These are phyloP conservation scores for Amanita molliuscula DNA, from an alignment of 768 basidiomycete species.

Conservation along the genomic window DNA sequence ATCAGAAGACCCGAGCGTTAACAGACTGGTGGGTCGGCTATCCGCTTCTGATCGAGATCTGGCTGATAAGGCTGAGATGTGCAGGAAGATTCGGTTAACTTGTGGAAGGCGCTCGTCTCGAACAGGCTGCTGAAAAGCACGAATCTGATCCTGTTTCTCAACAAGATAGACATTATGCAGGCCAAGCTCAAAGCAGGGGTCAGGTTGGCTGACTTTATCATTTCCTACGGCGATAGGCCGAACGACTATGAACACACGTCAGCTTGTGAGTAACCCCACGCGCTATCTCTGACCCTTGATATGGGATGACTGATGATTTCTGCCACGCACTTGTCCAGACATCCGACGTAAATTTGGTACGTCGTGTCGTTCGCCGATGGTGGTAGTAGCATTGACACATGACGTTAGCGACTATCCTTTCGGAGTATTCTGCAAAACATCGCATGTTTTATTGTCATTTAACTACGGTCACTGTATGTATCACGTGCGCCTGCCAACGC, in stretches of 20 bases:
- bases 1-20: constrained; percentile 52
- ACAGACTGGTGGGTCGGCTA: constrained; percentile 39
- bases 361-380: constrained; percentile 8
- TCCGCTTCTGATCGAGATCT: background rate
- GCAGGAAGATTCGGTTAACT: constrained; percentile 66
- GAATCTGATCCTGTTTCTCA: constrained; percentile 71
- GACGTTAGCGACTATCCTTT: constrained; percentile 27
- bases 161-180: constrained; percentile 71
- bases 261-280: constrained; percentile 36
- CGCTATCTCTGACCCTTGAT: constrained; percentile 3
- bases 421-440: constrained; percentile 29
- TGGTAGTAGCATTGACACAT: background rate
- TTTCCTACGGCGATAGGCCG: constrained; percentile 56
- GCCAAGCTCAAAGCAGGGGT: constrained; percentile 57
- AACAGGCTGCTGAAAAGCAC: constrained; percentile 64
- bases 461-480: constrained; percentile 53
- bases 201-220: constrained; percentile 54
- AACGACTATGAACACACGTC: constrained; percentile 64
- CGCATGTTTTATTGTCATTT: constrained; percentile 58
- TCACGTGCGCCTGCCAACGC: background rate
- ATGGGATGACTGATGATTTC: background rate
- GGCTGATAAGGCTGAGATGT: background rate
- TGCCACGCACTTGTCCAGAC: constrained; percentile 15
- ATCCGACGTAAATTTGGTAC: constrained; percentile 35
- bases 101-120: constrained; percentile 66